Evolutionary conservation across 257 asterid species (phyloP).

Genomic region (Solanum sparsipilum): DNA sequence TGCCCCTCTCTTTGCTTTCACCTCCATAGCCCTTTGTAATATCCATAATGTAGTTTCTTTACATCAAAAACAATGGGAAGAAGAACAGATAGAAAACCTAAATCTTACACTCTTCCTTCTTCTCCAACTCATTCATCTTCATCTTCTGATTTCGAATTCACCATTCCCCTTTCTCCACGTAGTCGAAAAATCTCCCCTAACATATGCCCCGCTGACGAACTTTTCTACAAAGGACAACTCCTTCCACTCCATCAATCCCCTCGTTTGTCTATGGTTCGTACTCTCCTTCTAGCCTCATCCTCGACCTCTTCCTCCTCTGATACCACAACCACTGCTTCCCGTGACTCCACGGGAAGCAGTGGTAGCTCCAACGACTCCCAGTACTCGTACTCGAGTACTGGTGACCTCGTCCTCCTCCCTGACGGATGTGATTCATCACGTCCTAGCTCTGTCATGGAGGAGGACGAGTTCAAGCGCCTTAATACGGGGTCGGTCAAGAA

Average conservation of each 20-base stretch:
- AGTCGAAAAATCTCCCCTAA: conserved; percentile 32
- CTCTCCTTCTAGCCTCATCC: conserved; percentile 57
- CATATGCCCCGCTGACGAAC: conserved; percentile 86
- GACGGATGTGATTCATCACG: conserved; percentile 58
- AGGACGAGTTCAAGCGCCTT: conserved; percentile 50
- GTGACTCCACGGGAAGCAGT: conserved; percentile 41
- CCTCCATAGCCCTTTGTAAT: neutral
- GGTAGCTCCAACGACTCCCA: conserved; percentile 39
- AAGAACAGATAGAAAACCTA: conserved; percentile 31
- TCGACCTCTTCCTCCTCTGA: conserved; percentile 70
- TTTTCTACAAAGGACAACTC: conserved; percentile 86
- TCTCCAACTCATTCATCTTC: conserved; percentile 80
- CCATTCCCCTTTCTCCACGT: conserved; percentile 55
- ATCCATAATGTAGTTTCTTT: conserved; percentile 10
- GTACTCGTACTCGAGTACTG: conserved; percentile 26
- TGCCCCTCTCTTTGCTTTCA: neutral
- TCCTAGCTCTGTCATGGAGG: conserved; percentile 59
- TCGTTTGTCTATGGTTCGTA: conserved; percentile 76
- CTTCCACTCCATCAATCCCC: conserved; percentile 81
- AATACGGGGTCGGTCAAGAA: neutral
- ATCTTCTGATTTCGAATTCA: conserved; percentile 81
- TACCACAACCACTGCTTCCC: conserved; percentile 75
- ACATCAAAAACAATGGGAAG: conserved; percentile 39
- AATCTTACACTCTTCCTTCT: conserved; percentile 78
- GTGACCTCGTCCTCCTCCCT: conserved; percentile 24